Conservation (phyloP, 257 asterid species). For the Solanum sejunctum region DNA sequence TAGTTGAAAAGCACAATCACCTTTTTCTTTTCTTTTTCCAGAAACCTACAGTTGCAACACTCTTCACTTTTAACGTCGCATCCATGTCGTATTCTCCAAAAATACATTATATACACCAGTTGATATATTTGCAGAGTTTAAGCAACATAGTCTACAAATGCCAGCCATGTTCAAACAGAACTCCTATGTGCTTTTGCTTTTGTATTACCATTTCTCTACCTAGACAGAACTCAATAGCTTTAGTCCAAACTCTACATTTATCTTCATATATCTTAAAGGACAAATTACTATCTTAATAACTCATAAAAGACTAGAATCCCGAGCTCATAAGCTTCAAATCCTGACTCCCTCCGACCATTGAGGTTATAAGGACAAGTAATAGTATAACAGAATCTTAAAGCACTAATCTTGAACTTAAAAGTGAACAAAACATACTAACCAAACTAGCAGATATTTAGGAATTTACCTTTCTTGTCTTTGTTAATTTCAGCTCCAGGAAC, state of each 20-base stretch:
- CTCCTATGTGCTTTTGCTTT: not conserved
- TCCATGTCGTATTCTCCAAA: too few relatives aligned
- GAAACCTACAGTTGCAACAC: not conserved
- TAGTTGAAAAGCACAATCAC: not conserved
- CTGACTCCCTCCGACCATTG: not conserved
- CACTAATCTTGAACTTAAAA: not conserved
- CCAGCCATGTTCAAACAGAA: not conserved
- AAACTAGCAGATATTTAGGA: not conserved
- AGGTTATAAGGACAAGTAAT: not conserved
- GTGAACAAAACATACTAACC: not conserved
- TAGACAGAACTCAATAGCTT: not conserved
- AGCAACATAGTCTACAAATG: not conserved
- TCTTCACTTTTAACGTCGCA: too few relatives aligned
- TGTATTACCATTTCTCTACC: not conserved
- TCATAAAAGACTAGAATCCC: not conserved
- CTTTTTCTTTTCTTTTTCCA: not conserved
- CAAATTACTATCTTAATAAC: not conserved
- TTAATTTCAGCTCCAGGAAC: not conserved
- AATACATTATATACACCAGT: too few relatives aligned
- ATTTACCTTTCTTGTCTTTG: not conserved
- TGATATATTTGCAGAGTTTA: too few relatives aligned
- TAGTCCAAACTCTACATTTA: not conserved
- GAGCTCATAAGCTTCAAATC: not conserved
- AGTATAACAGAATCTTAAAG: not conserved
- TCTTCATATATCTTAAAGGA: too few relatives aligned